Percentiles rank a stretch among this genome's conserved stretches.
phyloP scores from a whole-genome alignment of 257 asterid species.

The Primulina eburnea region DNA sequence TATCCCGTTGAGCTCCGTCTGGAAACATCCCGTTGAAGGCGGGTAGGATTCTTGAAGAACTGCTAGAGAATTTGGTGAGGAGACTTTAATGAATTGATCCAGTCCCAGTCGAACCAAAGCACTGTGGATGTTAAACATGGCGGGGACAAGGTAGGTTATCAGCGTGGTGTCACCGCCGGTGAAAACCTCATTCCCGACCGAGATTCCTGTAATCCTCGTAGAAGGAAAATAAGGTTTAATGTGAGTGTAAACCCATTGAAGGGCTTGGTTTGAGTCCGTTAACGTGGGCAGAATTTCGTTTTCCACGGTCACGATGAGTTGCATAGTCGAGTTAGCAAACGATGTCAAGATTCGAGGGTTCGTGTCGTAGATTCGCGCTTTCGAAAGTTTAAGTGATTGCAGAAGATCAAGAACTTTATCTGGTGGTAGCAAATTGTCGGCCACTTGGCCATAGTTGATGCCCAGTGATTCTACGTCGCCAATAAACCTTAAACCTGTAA shows the following conservation, averaged over 20 bases:
- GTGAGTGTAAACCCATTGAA: constrained; percentile 64
- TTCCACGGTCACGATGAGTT: constrained; percentile 70
- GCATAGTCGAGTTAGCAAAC: constrained; percentile 65
- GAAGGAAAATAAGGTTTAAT: constrained; percentile 64
- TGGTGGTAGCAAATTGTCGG: constrained; percentile 70
- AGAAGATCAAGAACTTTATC: constrained; percentile 57
- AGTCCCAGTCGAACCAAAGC: constrained; percentile 36
- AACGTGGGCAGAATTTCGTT: constrained; percentile 52
- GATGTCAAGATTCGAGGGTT: constrained; percentile 60
- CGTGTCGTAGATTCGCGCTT: constrained; percentile 84
- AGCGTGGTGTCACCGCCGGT: constrained; percentile 35
- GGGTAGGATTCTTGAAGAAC: constrained; percentile 41
- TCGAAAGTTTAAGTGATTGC: constrained; percentile 52
- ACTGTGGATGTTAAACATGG: constrained; percentile 38
- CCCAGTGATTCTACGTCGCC: constrained; percentile 55
- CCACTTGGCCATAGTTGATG: constrained; percentile 87
- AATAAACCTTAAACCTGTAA: constrained; percentile 33
- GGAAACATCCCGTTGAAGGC: constrained; percentile 43
- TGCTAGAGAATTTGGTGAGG: constrained; percentile 37
- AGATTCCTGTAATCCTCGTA: constrained; percentile 73
- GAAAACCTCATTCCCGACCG: constrained; percentile 82
- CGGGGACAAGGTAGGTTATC: constrained; percentile 33
- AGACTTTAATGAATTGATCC: constrained; percentile 34
- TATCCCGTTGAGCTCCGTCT: constrained; percentile 19
- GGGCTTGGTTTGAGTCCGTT: constrained; percentile 52